A percentile compares a stretch with the other conserved stretches of the same genome.
Conservation (phyloP, 129 eudicot genomes). For the Arctium minus region DNA sequence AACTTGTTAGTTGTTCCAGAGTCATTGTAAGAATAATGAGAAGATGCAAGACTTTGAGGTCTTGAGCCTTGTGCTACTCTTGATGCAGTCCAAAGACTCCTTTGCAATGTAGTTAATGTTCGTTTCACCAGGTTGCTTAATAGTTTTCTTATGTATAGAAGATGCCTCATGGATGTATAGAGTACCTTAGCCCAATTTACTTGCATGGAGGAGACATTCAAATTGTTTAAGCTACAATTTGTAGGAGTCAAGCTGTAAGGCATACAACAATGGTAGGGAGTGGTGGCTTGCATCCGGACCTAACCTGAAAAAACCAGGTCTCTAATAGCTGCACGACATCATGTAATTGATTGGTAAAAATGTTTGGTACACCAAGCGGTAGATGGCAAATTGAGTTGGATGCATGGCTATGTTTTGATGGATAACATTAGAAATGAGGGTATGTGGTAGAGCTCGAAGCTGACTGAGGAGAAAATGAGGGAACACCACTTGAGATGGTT, state of each 20-base stretch:
- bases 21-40: background rate
- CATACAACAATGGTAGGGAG: background rate
- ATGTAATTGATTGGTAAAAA: background rate
- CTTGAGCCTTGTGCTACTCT: background rate
- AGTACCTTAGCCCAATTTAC: background rate
- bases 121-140: background rate
- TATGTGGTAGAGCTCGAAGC: background rate
- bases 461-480: background rate
- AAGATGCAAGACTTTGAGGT: background rate
- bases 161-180: background rate
- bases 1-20: background rate
- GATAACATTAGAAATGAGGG: background rate
- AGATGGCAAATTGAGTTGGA: background rate
- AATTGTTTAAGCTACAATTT: background rate
- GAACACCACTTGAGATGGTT: background rate
- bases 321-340: background rate
- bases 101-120: background rate
- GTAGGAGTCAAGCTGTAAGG: background rate
- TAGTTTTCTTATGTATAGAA: background rate
- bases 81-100: background rate
- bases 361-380: background rate
- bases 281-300: background rate
- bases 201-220: background rate
- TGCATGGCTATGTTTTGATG: background rate
- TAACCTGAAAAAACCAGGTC: background rate